phyloP scores from a whole-genome alignment of 139 green algal genomes.

The Chlamydomonas eustigma region DNA sequence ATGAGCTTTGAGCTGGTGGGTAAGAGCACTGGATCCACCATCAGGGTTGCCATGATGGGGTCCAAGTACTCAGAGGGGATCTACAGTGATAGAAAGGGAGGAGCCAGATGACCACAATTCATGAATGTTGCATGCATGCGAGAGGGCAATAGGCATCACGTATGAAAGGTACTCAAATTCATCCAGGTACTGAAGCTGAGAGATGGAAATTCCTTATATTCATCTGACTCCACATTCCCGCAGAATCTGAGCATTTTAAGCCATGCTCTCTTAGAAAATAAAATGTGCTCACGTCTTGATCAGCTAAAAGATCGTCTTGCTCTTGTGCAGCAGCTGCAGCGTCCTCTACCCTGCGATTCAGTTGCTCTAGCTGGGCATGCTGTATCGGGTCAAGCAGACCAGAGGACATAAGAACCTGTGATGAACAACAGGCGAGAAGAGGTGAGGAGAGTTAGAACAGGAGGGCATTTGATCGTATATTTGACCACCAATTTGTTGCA shows the following conservation, averaged over 20 bases:
- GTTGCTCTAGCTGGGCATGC: slow-evolving; percentile 40
- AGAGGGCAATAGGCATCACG: too few species aligned
- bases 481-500: too few species aligned
- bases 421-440: not conserved
- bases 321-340: slow-evolving; percentile 32
- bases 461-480: too few species aligned
- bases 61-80: slow-evolving; percentile 92
- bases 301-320: slow-evolving; percentile 42
- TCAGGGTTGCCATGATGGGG: slow-evolving; percentile 80
- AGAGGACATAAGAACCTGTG: slow-evolving; percentile 2
- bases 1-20: slow-evolving; percentile 47
- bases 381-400: slow-evolving; percentile 11
- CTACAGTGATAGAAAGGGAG: slow-evolving; percentile 24
- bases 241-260: too few species aligned
- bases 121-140: too few species aligned
- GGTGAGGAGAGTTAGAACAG: too few species aligned
- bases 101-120: too few species aligned
- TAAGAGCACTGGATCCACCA: slow-evolving; percentile 85
- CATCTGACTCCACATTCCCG: too few species aligned
- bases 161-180: too few species aligned
- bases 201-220: too few species aligned
- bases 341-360: slow-evolving; percentile 53
- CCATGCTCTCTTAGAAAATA: too few species aligned
- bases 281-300: not conserved
- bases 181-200: too few species aligned